Conservation (phyloP, 495 filamentous ascomycete species). For the Trichocladium uniseriatum region DNA sequence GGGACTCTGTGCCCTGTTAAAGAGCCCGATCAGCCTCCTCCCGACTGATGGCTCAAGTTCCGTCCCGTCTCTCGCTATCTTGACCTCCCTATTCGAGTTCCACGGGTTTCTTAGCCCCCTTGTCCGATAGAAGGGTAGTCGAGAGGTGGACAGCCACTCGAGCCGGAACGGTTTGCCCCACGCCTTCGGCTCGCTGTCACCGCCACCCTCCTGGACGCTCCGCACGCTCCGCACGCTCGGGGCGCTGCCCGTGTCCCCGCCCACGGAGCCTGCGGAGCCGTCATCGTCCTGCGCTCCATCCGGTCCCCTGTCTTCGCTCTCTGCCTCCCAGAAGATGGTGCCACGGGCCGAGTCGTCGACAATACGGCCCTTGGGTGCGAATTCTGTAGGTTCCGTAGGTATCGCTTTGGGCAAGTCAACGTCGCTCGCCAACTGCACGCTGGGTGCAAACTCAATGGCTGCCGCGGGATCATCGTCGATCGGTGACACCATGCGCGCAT, state of each 20-base stretch:
- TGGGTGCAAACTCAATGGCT: slow-evolving; percentile 54
- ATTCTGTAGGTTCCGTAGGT: slow-evolving; percentile 68
- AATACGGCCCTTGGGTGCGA: slow-evolving; percentile 75
- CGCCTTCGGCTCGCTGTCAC: slow-evolving; percentile 41
- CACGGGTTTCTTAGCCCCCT: slow-evolving; percentile 86
- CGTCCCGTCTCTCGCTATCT: slow-evolving; percentile 92
- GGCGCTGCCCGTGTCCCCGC: slow-evolving; percentile 24
- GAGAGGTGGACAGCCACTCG: slow-evolving; percentile 80
- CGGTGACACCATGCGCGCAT: slow-evolving; percentile 81
- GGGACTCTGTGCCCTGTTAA: slow-evolving; percentile 49
- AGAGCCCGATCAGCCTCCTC: slow-evolving; percentile 65
- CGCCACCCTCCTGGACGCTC: slow-evolving; percentile 31
- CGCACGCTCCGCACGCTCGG: slow-evolving; percentile 27
- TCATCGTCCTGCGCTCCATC: slow-evolving; percentile 30
- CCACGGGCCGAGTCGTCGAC: slow-evolving; percentile 89
- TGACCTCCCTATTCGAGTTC: slow-evolving; percentile 94
- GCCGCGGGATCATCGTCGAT: slow-evolving; percentile 68
- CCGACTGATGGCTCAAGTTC: slow-evolving; percentile 84
- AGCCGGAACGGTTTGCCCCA: slow-evolving; percentile 93
- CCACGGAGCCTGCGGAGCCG: slow-evolving; percentile 27
- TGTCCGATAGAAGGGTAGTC: slow-evolving; percentile 85
- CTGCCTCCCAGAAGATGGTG: slow-evolving; percentile 95
- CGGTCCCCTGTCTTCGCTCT: slow-evolving; percentile 41
- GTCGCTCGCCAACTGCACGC: slow-evolving; percentile 48
- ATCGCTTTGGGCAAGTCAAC: slow-evolving; percentile 62